Percentiles rank a stretch among this genome's conserved stretches.
Conservation (phyloP, 495 filamentous ascomycete species). For the Neurospora terricola region DNA sequence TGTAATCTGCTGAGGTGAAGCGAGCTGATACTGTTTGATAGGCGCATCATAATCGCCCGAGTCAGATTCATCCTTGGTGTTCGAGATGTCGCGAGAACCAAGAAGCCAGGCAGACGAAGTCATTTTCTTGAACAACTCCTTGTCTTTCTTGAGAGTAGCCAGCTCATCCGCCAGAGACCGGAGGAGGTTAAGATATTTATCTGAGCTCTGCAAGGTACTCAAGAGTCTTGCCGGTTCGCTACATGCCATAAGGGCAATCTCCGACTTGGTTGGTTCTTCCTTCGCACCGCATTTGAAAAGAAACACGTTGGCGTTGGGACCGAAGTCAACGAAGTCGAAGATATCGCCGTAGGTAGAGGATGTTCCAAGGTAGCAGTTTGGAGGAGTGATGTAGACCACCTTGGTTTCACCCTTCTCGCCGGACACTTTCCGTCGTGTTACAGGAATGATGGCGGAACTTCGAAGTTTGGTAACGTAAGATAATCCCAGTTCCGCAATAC, state of each 20-base stretch:
- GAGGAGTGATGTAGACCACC: slow-evolving; percentile 45
- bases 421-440: slow-evolving; percentile 31
- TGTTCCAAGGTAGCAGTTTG: slow-evolving; percentile 64
- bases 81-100: slow-evolving; percentile 60
- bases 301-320: slow-evolving; percentile 76
- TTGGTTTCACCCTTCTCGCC: slow-evolving; percentile 12
- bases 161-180: slow-evolving; percentile 65
- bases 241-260: slow-evolving; percentile 71
- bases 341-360: slow-evolving; percentile 72
- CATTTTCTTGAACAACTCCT: slow-evolving; percentile 65
- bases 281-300: slow-evolving; percentile 80
- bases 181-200: slow-evolving; percentile 77
- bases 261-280: slow-evolving; percentile 72
- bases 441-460: slow-evolving; percentile 60
- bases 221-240: slow-evolving; percentile 71
- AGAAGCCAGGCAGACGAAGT: slow-evolving; percentile 65
- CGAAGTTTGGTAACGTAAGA: slow-evolving; percentile 48
- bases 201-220: slow-evolving; percentile 62
- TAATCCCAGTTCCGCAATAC: slow-evolving; percentile 60
- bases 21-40: slow-evolving; percentile 68
- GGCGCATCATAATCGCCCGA: slow-evolving; percentile 25
- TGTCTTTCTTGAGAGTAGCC: slow-evolving; percentile 62
- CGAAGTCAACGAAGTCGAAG: slow-evolving; percentile 95
- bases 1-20: slow-evolving; percentile 57
- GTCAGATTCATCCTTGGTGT: slow-evolving; percentile 52